These are phyloP conservation scores for Withania somnifera DNA, from an alignment of 305 asterid species.

Conservation along the genomic window DNA sequence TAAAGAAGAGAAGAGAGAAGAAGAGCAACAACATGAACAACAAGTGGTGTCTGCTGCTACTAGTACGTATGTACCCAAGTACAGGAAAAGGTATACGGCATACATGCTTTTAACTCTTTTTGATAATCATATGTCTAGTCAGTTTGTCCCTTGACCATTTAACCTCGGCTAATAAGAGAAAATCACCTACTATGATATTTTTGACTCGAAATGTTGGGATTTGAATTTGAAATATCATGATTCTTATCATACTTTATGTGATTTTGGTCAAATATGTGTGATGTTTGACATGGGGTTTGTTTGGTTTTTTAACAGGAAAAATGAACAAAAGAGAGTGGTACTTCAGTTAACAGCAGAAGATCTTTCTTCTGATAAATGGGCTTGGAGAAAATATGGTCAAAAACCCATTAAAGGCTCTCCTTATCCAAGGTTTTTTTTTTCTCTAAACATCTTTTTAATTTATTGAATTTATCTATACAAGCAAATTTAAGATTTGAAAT, in stretches of 20 bases:
- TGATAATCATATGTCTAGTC: not conserved
- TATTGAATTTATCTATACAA: not conserved
- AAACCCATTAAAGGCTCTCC: slow-evolving; percentile 94
- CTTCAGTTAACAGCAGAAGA: slow-evolving; percentile 55
- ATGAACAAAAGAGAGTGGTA: slow-evolving; percentile 72
- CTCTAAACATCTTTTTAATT: not conserved
- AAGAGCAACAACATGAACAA: slow-evolving; percentile 5
- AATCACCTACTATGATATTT: not conserved
- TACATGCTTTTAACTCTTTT: not conserved
- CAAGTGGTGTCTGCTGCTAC: not conserved
- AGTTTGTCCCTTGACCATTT: not conserved
- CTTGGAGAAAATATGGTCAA: slow-evolving; percentile 94
- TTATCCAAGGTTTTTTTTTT: slow-evolving; percentile 51
- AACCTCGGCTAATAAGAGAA: not conserved
- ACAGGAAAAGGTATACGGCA: slow-evolving; percentile 91
- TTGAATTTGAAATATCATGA: not conserved
- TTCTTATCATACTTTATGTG: not conserved
- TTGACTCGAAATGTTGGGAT: not conserved
- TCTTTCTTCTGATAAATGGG: slow-evolving; percentile 77
- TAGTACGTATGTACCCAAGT: slow-evolving; percentile 36
- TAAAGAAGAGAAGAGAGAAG: slow-evolving; percentile 12
- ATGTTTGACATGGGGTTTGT: not conserved
- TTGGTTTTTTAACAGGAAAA: slow-evolving; percentile 35
- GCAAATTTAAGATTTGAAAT: too few relatives aligned
- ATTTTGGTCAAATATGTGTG: not conserved